Base-by-base conservation (phyloP, 805 yeast genomes). In the Cyberlindnera mississippiensis region DNA sequence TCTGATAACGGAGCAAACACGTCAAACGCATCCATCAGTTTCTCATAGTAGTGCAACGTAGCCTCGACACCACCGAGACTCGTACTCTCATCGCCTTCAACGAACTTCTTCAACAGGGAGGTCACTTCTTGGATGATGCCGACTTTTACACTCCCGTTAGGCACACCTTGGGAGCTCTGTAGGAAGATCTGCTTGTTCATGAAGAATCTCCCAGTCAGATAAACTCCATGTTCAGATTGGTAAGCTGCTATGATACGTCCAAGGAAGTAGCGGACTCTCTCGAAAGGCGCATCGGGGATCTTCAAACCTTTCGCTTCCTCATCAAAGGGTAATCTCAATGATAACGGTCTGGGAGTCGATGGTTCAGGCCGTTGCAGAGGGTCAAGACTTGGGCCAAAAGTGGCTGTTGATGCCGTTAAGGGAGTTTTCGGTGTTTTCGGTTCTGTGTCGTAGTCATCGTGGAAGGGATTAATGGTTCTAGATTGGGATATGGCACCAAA, bases 1-100 rank as follows among this genome's bases (percentile, higher is more conserved):
- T 38, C 41, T 0, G 26, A 30, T 4, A 41, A 32, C 3, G 16
- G 20, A 12, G 42, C 41, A 29, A 55, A 40, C 4, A 51, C 42
- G 7, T 54, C 57, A 38, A 54, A 57, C 6, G 61, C 61, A 35
- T 48, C 49, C 52, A 55, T 48, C 9, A 57, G 32, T 32, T 51
- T 55, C 13, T 45, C 44, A 29, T 57, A 57, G 31, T 57, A 57
- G 6, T 29, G 37, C 8, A 57, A 32, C 1, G 49, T 54, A 8
- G 50, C 35, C 5, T 48, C 46, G 6, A 55, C 45, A 2, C 28
- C 31, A 3, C 22, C 15, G 10, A 41, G 17, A 9, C 35, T 36
- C 3, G 45, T 29, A 10, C 34, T 6, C 13, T 30, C 40, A 11
- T 46, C 48, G 13, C 35, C 39, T 22, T 35, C 30, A 28, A 37